These are phyloP conservation scores for Phaseolus lunatus DNA, from an alignment of 306 rosid genomes.

Conservation along the genomic window DNA sequence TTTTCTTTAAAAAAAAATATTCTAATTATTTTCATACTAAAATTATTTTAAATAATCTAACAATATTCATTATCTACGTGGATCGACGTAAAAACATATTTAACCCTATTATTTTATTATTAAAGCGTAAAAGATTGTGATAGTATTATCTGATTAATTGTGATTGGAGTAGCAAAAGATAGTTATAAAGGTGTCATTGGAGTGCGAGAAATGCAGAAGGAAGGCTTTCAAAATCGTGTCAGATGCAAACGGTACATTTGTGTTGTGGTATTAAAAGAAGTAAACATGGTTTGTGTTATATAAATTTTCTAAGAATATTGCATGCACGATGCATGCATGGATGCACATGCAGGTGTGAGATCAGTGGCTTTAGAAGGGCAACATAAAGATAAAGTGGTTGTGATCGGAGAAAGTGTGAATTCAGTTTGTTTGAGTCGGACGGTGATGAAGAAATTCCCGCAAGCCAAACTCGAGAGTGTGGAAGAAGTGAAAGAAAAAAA, in stretches of 20 bases:
- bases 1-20: too few relatives aligned
- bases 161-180: constrained; percentile 48
- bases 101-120: not conserved
- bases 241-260: constrained; percentile 13
- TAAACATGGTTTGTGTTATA: too few relatives aligned
- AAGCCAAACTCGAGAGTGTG: constrained; percentile 19
- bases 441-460: constrained; percentile 34
- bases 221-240: constrained; percentile 54
- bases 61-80: too few relatives aligned
- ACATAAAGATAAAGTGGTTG: constrained; percentile 49
- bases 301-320: too few relatives aligned
- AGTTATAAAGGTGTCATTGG: constrained; percentile 36
- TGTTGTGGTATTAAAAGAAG: not conserved
- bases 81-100: too few relatives aligned
- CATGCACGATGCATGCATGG: too few relatives aligned
- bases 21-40: too few relatives aligned
- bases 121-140: not conserved
- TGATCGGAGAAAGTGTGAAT: constrained; percentile 36
- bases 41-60: too few relatives aligned
- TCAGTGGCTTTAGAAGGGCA: constrained; percentile 48
- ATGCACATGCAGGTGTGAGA: constrained; percentile 44
- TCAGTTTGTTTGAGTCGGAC: constrained; percentile 36
- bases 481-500: constrained; percentile 14
- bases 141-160: not conserved
- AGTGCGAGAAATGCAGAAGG: constrained; percentile 44